Base-by-base conservation (phyloP, 2,329 filamentous ascomycete species). In the Fusarium pseudonygamai region DNA sequence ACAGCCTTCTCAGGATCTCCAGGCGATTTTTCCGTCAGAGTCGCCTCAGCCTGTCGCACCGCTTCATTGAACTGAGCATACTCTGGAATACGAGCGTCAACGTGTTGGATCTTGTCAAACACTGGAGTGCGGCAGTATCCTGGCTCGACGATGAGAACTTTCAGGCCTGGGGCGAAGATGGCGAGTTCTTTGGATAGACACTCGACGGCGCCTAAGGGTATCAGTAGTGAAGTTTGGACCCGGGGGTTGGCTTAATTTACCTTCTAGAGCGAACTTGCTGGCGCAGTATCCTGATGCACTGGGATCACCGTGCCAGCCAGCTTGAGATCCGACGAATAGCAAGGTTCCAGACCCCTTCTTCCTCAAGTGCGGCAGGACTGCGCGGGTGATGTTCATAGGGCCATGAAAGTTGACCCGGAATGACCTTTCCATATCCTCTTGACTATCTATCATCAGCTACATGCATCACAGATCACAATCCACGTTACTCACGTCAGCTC, bases 1-100 rank as follows among this genome's bases (percentile, higher is more conserved):
- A 85, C 86, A 6, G 82, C 87, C 75, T 89, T 87, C 1, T 72
- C 70, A 7, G 87, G 84, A 66, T 90, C 87, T 7, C 87, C 87
- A 4, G 84, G 83, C 57, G 88, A 84, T 59, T 86, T 79, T 0
- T 58, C 59, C 2, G 69, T 65, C 15, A 78, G 14, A 14, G 55
- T 58, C 15, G 74, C 67, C 34, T 79, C 75, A 6, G 58, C 64
- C 8, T 75, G 64, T 16, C 71, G 50, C 6, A 79, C 75, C 0
- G 53, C 73, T 0, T 76, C 72, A 24, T 83, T 82, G 62, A 83
- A 82, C 9, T 72, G 57, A 0, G 75, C 74, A 39, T 83, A 83
- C 7, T 77, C 75, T 1, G 74, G 49, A 2, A 78, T 45, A 2
- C 76, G 69, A 2, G 78, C 47, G 0, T 76, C 74, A 3, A 79